phyloP scores from a whole-genome alignment of 208 protist species.

The Jaenimonas drosophilae region DNA sequence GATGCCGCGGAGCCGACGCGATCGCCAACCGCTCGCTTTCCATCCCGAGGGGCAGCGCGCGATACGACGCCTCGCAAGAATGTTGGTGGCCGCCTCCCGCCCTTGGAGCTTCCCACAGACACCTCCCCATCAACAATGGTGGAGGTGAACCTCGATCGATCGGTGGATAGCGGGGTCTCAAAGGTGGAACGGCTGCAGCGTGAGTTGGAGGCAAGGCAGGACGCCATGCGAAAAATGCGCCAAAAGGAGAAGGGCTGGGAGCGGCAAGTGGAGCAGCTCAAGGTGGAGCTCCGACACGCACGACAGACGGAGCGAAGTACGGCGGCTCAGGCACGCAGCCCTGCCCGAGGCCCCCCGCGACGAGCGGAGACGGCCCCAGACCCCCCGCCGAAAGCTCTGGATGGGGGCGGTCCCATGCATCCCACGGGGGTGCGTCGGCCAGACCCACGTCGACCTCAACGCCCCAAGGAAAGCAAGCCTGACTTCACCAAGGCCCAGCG shows the following conservation, averaged over 20 bases:
- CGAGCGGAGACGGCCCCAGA: slow-evolving; percentile 79
- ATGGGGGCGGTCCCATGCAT: background rate
- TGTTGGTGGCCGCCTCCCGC: background rate
- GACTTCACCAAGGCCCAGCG: slow-evolving; percentile 50
- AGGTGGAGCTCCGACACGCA: slow-evolving; percentile 63
- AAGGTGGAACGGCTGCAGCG: slow-evolving; percentile 26
- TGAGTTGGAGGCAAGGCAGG: slow-evolving; percentile 26
- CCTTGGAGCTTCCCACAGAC: background rate
- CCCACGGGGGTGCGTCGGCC: slow-evolving; percentile 6
- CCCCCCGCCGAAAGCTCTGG: slow-evolving; percentile 2
- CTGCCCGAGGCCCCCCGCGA: slow-evolving; percentile 12
- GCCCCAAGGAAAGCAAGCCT: slow-evolving; percentile 11
- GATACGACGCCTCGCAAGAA: too few species aligned
- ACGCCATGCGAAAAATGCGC: slow-evolving; percentile 42
- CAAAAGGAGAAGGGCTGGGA: slow-evolving; percentile 79
- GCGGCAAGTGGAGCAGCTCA: slow-evolving; percentile 78
- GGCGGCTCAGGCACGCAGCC: background rate
- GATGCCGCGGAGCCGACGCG: too few species aligned
- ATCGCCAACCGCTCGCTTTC: too few species aligned
- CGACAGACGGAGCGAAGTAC: slow-evolving; percentile 44
- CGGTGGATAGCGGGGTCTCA: slow-evolving; percentile 4
- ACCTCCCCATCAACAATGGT: too few species aligned
- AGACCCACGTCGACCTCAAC: background rate
- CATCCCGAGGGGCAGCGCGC: too few species aligned
- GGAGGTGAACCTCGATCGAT: background rate